Evolutionary conservation across 352 stramenopile genomes (phyloP), one percentile per base, ranked within the genome.

Genomic region (Pythium phragmitis): DNA sequence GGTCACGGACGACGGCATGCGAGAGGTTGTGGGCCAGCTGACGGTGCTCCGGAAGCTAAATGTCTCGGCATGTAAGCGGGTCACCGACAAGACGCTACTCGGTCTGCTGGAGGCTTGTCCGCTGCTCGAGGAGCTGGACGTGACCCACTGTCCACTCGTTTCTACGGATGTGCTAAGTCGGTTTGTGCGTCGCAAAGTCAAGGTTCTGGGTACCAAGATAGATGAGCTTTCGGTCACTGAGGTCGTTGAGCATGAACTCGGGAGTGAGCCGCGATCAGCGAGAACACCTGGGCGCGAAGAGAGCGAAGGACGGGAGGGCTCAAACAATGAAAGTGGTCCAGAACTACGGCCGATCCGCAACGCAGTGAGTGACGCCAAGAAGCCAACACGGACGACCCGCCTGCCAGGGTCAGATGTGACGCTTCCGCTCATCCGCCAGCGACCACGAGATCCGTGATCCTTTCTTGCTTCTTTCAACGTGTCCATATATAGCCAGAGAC

Each of bases 1-100:
- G 42, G 73, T 98, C 37, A 96, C 92, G 3, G 90, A 97, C 60
- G 72, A 88, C 26, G 88, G 88, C 2, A 80, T 97, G 63, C 63
- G 89, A 4, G 85, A 96, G 17, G 60, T 98, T 9, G 81, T 74
- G 0, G 72, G 77, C 14, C 86, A 97, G 58, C 85, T 80, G 45
- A 76, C 74, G 0, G 85, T 87, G 23, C 71, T 98, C 6, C 72
- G 71, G 6, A 77, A 69, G 33, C 57, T 96, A 2, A 89, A 91
- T 28, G 63, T 96, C 9, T 79, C 80, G 0, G 89, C 87, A 4
- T 97, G 89, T 75, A 86, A 91, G 58, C 82, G 85, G 8, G 71
- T 98, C 16, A 92, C 86, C 0, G 80, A 88, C 17, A 63, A 57
- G 52, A 83, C 77, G 11, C 48, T 97, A 1, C 19, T 65, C 2